These are phyloP conservation scores for Penicillium sp. DNA, from an alignment of 2,329 filamentous ascomycete species.

Conservation along the genomic window DNA sequence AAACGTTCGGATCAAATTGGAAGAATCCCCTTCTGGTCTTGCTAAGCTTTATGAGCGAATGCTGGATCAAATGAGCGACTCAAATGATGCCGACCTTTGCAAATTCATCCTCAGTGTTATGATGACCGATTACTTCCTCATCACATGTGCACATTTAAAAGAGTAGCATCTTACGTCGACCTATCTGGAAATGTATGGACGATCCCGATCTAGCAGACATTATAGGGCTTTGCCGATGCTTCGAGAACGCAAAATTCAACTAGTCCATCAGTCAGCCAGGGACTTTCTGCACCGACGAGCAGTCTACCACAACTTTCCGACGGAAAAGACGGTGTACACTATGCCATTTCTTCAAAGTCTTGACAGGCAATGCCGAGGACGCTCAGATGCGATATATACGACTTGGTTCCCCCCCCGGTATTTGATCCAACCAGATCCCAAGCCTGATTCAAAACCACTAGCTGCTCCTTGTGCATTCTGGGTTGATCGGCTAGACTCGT, in stretches of 20 bases:
- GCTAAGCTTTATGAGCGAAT: slow-evolving; percentile 24
- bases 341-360: slow-evolving; percentile 35
- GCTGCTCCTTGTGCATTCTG: slow-evolving; percentile 34
- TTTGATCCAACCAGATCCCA: slow-evolving; percentile 11
- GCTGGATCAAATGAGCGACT: slow-evolving; percentile 27
- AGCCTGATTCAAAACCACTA: slow-evolving; percentile 27
- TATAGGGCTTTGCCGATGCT: slow-evolving; percentile 22
- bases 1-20: background rate
- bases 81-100: slow-evolving; percentile 31
- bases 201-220: slow-evolving; percentile 4
- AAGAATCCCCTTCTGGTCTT: slow-evolving; percentile 11
- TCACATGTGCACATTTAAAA: slow-evolving; percentile 32
- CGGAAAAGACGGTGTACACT: slow-evolving; percentile 25
- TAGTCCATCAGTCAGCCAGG: slow-evolving; percentile 31
- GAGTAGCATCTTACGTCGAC: slow-evolving; percentile 26
- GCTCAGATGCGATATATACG: slow-evolving; percentile 40
- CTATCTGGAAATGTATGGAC: background rate
- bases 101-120: slow-evolving; percentile 35
- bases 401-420: slow-evolving; percentile 23
- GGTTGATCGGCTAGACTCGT: slow-evolving; percentile 32
- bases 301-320: slow-evolving; percentile 25
- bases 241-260: slow-evolving; percentile 12
- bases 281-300: slow-evolving; percentile 16
- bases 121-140: slow-evolving; percentile 36
- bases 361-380: slow-evolving; percentile 28